Evolutionary conservation across 495 filamentous ascomycete genomes (phyloP).

Genomic region (Neurospora sp.): DNA sequence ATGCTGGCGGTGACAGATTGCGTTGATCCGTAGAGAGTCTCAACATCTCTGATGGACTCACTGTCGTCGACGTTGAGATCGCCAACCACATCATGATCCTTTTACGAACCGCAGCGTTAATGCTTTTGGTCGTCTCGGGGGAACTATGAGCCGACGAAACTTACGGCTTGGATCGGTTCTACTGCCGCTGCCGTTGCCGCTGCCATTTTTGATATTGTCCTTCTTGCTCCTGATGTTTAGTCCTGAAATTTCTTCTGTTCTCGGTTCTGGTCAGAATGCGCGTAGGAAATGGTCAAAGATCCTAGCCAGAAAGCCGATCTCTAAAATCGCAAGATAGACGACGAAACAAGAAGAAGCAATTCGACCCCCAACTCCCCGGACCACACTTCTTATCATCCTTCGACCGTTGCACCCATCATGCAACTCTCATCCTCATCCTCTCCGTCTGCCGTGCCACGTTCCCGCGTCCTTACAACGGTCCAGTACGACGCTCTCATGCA

Average conservation of each 20-base stretch:
- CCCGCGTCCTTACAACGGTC: not conserved
- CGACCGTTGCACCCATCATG: not conserved
- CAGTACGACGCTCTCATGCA: not conserved
- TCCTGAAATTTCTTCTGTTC: too few relatives aligned
- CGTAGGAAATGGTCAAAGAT: too few relatives aligned
- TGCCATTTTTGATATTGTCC: not conserved
- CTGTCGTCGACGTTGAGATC: not conserved
- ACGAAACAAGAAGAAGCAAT: not conserved
- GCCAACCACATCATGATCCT: not conserved
- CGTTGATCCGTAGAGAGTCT: not conserved
- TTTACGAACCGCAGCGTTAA: not conserved
- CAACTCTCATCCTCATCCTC: not conserved
- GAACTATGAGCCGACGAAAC: not conserved
- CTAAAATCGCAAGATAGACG: not conserved
- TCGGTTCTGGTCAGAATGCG: too few relatives aligned
- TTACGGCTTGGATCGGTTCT: not conserved
- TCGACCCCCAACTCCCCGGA: not conserved
- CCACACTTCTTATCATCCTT: not conserved
- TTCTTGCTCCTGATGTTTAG: not conserved
- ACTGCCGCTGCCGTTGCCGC: not conserved
- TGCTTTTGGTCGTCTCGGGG: not conserved
- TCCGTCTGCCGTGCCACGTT: not conserved
- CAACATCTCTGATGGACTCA: not conserved
- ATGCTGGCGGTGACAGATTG: not conserved
- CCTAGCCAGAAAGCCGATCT: too few relatives aligned